These are phyloP conservation scores for Aspergillus melleus DNA, from an alignment of 2,329 filamentous ascomycete species.

Conservation along the genomic window DNA sequence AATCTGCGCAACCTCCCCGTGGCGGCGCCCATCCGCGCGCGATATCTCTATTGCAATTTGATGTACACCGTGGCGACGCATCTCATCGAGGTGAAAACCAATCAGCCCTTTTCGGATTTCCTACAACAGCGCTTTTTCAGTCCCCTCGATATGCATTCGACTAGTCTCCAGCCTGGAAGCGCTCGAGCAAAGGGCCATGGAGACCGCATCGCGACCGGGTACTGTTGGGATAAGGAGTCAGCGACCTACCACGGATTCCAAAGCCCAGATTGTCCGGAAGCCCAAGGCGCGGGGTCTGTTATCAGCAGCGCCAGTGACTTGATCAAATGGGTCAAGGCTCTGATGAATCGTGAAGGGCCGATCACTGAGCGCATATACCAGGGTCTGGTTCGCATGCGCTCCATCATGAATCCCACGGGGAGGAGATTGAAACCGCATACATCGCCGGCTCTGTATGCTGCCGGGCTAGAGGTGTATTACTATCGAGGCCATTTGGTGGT, in stretches of 20 bases:
- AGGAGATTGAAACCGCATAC: slow-evolving; percentile 18
- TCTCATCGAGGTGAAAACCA: slow-evolving; percentile 48
- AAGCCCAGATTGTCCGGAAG: slow-evolving; percentile 29
- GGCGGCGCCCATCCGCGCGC: slow-evolving; percentile 46
- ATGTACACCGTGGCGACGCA: slow-evolving; percentile 51
- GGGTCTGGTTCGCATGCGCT: slow-evolving; percentile 24
- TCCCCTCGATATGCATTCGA: slow-evolving; percentile 47
- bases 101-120: slow-evolving; percentile 41
- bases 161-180: slow-evolving; percentile 35
- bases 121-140: slow-evolving; percentile 46
- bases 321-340: slow-evolving; percentile 28
- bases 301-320: slow-evolving; percentile 36
- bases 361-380: slow-evolving; percentile 25
- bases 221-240: slow-evolving; percentile 39
- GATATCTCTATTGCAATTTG: slow-evolving; percentile 53
- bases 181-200: slow-evolving; percentile 22
- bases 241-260: slow-evolving; percentile 25
- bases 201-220: slow-evolving; percentile 44
- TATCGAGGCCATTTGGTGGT: slow-evolving; percentile 32
- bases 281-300: slow-evolving; percentile 47
- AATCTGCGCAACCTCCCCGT: slow-evolving; percentile 50
- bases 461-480: slow-evolving; percentile 28
- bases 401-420: slow-evolving; percentile 18
- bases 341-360: slow-evolving; percentile 29
- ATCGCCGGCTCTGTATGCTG: slow-evolving; percentile 25